Conservation (phyloP, 768 basidiomycete species). For the Clitopilus passeckerianus region DNA sequence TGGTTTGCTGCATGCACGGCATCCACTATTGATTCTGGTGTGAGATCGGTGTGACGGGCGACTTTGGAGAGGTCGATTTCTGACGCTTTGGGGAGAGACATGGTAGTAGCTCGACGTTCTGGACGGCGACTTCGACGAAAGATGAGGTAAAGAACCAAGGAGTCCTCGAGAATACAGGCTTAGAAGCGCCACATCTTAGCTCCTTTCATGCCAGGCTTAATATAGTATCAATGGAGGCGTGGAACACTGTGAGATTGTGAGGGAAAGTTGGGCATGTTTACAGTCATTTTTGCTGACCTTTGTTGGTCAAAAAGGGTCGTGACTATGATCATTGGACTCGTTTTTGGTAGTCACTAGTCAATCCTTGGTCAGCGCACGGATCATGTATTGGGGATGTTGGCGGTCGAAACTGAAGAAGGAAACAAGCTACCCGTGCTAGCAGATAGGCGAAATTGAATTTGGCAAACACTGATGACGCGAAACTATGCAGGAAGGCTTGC, state of each 20-base stretch:
- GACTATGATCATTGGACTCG: no score
- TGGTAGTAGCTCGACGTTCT: neutral
- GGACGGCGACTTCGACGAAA: no score
- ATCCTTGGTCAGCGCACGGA: neutral
- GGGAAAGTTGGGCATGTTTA: neutral
- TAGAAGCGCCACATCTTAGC: neutral
- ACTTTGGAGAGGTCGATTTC: slow-evolving; percentile 34
- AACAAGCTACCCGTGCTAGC: no score
- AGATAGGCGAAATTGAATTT: no score
- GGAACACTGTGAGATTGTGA: neutral
- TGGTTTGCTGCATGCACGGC: slow-evolving; percentile 34
- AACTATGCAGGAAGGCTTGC: no score
- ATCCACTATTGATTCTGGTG: slow-evolving; percentile 33
- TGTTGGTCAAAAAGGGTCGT: neutral
- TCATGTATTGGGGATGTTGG: no score
- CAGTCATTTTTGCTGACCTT: neutral
- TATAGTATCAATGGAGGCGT: neutral
- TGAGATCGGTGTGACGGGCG: slow-evolving; percentile 35
- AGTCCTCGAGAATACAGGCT: no score
- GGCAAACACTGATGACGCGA: no score
- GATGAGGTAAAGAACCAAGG: no score
- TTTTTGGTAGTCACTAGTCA: no score
- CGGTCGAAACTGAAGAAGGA: no score
- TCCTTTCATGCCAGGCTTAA: neutral
- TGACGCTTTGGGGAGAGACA: neutral